Conservation (phyloP, 495 filamentous ascomycete genomes). For the Aspergillus panamensis region DNA sequence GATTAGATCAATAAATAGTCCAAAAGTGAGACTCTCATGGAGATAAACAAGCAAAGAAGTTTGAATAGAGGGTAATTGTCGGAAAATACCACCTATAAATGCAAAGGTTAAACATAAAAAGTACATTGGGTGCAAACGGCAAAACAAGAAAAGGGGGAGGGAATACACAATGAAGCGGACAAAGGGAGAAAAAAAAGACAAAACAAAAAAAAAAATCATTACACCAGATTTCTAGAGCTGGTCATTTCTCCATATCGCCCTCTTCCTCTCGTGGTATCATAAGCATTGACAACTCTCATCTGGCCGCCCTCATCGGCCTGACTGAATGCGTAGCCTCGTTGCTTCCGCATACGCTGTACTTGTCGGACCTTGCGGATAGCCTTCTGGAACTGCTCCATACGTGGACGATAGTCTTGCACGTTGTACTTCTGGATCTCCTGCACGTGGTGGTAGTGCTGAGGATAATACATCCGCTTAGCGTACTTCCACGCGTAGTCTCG, state of each 20-base stretch:
- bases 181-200: conserved; percentile 18
- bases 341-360: conserved; percentile 98
- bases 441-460: conserved; percentile 95
- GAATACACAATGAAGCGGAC: conserved; percentile 19
- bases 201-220: conserved; percentile 27
- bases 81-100: conserved; percentile 1
- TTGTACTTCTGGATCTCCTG: conserved; percentile 99
- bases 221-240: conserved; percentile 54
- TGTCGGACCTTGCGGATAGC: conserved; percentile 97
- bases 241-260: conserved; percentile 97
- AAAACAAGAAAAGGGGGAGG: conserved; percentile 17
- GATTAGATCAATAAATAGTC: too few species aligned
- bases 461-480: conserved; percentile 92
- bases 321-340: conserved; percentile 97
- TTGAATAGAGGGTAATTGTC: background rate
- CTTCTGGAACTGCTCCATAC: conserved; percentile 99
- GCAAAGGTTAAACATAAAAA: conserved; percentile 4
- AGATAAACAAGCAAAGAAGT: background rate
- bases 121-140: conserved; percentile 10
- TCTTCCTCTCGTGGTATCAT: conserved; percentile 90
- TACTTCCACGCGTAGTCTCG: conserved; percentile 85
- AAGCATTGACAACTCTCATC: conserved; percentile 89
- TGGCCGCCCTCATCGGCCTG: conserved; percentile 84
- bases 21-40: background rate
- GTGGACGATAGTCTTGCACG: conserved; percentile 95